Evolutionary conservation across 2,329 filamentous ascomycete species (phyloP), one percentile per base, ranked within the genome.

Genomic region (Geoglossum cookeanum): DNA sequence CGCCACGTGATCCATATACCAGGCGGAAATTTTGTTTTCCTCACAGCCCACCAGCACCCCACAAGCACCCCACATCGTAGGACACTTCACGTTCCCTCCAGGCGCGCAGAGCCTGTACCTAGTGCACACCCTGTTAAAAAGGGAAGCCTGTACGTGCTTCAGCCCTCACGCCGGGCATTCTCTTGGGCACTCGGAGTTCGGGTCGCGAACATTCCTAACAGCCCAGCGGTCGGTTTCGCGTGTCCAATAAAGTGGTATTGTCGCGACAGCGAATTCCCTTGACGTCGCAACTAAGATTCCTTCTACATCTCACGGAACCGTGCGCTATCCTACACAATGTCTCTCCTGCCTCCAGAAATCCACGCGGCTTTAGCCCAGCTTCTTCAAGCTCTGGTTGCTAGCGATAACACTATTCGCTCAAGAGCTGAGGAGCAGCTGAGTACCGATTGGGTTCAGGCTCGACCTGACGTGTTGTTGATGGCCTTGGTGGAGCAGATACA

Each of bases 401-500:
- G 88, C 64, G 91, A 98, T 73, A 98, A 98, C 73, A 76, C 77
- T 59, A 78, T 87, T 64, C 84, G 92, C 68, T 81, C 85, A 33
- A 81, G 87, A 69, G 91, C 91, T 56, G 92, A 98, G 71, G 87
- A 94, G 62, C 85, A 90, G 69, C 75, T 98, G 61, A 87, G 88
- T 69, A 87, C 81, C 71, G 90, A 89, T 76, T 98, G 92, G 92
- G 85, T 89, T 39, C 74, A 75, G 60, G 78, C 80, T 58, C 80
- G 85, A 60, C 90, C 92, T 39, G 90, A 96, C 66, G 78, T 94
- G 64, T 76, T 97, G 63, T 74, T 98, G 68, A 92, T 97, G 85
- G 92, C 90, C 62, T 75, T 98, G 64, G 90, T 85, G 45, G 92
- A 97, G 73, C 91, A 97, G 72, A 83, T 95, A 64, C 82, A 87